Evolutionary conservation across 1,139 yeast species (phyloP), one percentile per base, ranked within the genome.

Genomic region (Pichia sp.): DNA sequence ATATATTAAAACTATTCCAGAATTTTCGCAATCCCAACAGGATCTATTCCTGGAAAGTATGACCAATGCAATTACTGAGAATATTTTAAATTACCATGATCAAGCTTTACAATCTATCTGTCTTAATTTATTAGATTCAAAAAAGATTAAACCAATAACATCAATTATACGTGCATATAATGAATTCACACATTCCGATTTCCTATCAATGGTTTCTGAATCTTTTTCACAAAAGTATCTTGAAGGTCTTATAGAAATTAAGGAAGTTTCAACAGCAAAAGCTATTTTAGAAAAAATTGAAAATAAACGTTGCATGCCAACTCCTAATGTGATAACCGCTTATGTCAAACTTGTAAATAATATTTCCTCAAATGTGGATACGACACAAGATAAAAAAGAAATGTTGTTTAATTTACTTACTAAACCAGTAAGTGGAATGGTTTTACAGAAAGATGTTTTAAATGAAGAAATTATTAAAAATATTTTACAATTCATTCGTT

Each of bases 361-460:
- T 1, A 43, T 51, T 8, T 43, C 43, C 38, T 11, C 27, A 9
- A 52, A 56, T 3, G 42, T 59, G n/a, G 42, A 57, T 34, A 47
- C 58, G 0, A 44, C 48, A 5, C 46, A 47, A 30, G 45, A 43
- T 5, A 53, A 56, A 34, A 54, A 56, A 34, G 55, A 47, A 38
- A 36, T 58, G 39, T 43, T 62, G 7, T 62, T 61, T 46, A 61
- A 56, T 47, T 54, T 57, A 6, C 53, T 58, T 29, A 45, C 60
- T 1, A 36, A 44, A 10, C 53, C 57, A 10, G 32, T 56, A 25
- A 54, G 53, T 3, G 7, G 18, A 5, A 40, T 54, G 1, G 40
- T 59, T 7, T 42, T 45, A 35, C 33, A 39, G 27, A 34, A 47
- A 4, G 51, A 47, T 11, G 45, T 52, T 34, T 31, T 57, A 4